phyloP scores from a whole-genome alignment of 108 stramenopile genomes.

The Cyclotella cryptica region DNA sequence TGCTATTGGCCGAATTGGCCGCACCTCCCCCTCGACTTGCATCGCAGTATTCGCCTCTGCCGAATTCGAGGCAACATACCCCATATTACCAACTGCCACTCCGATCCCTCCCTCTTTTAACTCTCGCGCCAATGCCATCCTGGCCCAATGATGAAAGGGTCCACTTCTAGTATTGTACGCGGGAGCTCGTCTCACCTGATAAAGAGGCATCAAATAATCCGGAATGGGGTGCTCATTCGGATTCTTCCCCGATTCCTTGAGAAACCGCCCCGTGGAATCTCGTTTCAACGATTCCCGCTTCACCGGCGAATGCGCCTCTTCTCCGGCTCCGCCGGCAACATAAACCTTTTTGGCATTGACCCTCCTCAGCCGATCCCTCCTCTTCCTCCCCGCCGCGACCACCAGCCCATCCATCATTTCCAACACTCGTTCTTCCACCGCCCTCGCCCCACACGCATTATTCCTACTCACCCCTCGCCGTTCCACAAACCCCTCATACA shows the following conservation, averaged over 20 bases:
- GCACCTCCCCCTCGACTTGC: slow-evolving; percentile 1
- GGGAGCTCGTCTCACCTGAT: slow-evolving; percentile 68
- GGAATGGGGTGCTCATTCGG: slow-evolving; percentile 17
- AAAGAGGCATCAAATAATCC: slow-evolving; percentile 68
- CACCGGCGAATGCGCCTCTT: neutral
- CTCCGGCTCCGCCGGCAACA: neutral
- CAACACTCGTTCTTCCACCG: slow-evolving; percentile 70
- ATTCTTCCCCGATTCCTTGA: slow-evolving; percentile 23
- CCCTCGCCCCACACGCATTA: slow-evolving; percentile 59
- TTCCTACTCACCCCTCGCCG: slow-evolving; percentile 67
- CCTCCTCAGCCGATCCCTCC: slow-evolving; percentile 50
- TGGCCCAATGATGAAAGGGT: slow-evolving; percentile 65
- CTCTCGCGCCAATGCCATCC: slow-evolving; percentile 70
- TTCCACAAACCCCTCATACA: slow-evolving; percentile 90
- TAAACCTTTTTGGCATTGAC: slow-evolving; percentile 20
- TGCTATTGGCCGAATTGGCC: neutral
- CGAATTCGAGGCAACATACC: slow-evolving; percentile 27
- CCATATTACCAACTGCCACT: slow-evolving; percentile 61
- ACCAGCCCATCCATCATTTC: slow-evolving; percentile 69
- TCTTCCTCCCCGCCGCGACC: slow-evolving; percentile 45
- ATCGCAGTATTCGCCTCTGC: neutral
- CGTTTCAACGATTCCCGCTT: slow-evolving; percentile 21
- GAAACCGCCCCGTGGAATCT: slow-evolving; percentile 41
- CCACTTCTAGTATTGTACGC: slow-evolving; percentile 26
- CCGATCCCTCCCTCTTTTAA: slow-evolving; percentile 77